phyloP scores from a whole-genome alignment of 768 basidiomycete species.

The Russula virescens region DNA sequence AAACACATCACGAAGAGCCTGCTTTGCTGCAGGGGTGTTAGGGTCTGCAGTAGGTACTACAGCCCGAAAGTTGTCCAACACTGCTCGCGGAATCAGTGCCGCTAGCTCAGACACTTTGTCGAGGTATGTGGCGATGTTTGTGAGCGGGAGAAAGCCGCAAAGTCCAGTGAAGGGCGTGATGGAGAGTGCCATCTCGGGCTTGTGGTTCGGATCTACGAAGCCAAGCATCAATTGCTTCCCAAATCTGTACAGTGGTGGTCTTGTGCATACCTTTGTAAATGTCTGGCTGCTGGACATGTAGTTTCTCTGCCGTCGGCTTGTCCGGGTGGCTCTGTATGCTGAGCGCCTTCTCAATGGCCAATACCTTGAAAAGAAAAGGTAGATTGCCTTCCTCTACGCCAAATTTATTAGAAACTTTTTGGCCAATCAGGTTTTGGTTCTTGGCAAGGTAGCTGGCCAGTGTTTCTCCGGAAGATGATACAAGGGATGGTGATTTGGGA shows the following conservation, averaged over 20 bases:
- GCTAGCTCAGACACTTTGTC: slow-evolving; percentile 68
- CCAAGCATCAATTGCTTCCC: slow-evolving; percentile 14
- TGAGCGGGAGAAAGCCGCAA: slow-evolving; percentile 87
- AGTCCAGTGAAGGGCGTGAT: slow-evolving; percentile 85
- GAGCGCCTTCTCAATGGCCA: slow-evolving; percentile 83
- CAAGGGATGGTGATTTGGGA: slow-evolving; percentile 58
- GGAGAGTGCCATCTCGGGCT: slow-evolving; percentile 99
- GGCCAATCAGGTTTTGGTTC: slow-evolving; percentile 57
- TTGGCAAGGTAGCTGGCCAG: slow-evolving; percentile 58
- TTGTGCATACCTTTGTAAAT: slow-evolving; percentile 78
- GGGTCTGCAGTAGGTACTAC: slow-evolving; percentile 40
- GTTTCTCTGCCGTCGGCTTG: slow-evolving; percentile 65
- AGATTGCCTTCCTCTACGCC: slow-evolving; percentile 58
- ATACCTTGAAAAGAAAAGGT: slow-evolving; percentile 89
- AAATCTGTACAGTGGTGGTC: neutral
- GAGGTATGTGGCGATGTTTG: slow-evolving; percentile 63
- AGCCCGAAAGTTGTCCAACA: slow-evolving; percentile 47
- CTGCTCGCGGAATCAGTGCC: slow-evolving; percentile 55
- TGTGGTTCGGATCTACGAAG: slow-evolving; percentile 82
- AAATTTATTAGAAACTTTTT: slow-evolving; percentile 20
- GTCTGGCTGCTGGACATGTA: slow-evolving; percentile 47
- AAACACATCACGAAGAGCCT: slow-evolving; percentile 71
- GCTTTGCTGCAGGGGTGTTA: slow-evolving; percentile 46
- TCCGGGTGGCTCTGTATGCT: slow-evolving; percentile 93
- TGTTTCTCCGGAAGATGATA: slow-evolving; percentile 38